Base-by-base conservation (phyloP, 2,329 filamentous ascomycete genomes). In the Paraconiothyrium sp. region DNA sequence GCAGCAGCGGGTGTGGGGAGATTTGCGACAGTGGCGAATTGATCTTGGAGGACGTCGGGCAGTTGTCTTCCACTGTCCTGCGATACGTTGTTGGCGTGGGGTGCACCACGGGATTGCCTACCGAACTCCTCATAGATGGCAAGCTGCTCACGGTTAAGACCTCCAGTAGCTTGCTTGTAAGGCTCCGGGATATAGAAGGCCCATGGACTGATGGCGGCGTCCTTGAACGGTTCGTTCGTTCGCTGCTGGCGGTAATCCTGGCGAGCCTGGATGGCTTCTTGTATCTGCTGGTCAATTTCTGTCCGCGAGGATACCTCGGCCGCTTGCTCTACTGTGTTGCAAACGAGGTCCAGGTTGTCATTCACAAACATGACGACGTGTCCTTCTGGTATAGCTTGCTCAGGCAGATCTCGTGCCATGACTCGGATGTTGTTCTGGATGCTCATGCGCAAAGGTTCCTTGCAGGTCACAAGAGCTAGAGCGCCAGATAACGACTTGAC, bases 321-420 rank as follows among this genome's bases (percentile, higher is more conserved):
- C 56, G 95, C 94, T 78, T 95, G 93, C 79, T 99, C 95, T 49
- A 99, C 96, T 65, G 97, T 92, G 70, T 88, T 91, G 75, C 95
- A 98, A 50, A 96, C 94, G 44, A 93, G 86, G 70, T 99, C 95
- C 34, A 99, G 86, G 76, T 99, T 99, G 67, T 96, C 94, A 77
- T 98, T 99, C 63, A 99, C 94, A 79, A 96, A 98, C 92, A 99
- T 97, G 59, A 98, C 88, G 63, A 99, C 95, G 35, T 95, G 92
- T 7, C 95, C 95, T 80, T 99, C 95, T 0, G 95, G 93, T 64
- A 99, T 86, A 16, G 92, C 92, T 70, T 90, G 88, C 57, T 88
- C 85, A 2, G 85, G 85, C 44, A 87, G 81, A 54, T 87, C 86
- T 60, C 86, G 83, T 57, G 92, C 91, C 57, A 92, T 89, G 41